phyloP scores from a whole-genome alignment of 805 yeast species.

The Metschnikowia vanudenii region DNA sequence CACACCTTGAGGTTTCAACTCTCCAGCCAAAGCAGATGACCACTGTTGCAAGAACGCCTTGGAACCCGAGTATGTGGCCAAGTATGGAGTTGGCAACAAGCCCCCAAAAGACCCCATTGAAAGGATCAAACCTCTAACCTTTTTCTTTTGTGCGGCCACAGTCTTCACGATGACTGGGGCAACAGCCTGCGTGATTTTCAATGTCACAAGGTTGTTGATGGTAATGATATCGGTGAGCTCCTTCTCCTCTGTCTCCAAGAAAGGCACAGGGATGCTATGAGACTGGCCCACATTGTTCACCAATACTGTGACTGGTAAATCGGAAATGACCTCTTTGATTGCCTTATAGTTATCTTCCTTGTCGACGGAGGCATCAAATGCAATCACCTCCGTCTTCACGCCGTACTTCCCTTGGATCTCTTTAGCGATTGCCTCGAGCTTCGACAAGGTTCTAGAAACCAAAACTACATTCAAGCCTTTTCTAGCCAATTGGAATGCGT shows the following conservation, averaged over 20 bases:
- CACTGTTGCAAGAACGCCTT: conserved; percentile 93
- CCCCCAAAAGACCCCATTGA: conserved; percentile 99
- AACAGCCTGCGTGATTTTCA: conserved; percentile 77
- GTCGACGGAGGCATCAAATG: conserved; percentile 77
- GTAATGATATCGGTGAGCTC: conserved; percentile 82
- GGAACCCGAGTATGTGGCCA: conserved; percentile 94
- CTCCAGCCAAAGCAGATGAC: conserved; percentile 88
- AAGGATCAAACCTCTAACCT: conserved; percentile 69
- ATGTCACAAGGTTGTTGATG: conserved; percentile 80
- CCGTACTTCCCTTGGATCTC: conserved; percentile 59
- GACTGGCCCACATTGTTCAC: conserved; percentile 94
- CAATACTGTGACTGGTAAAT: conserved; percentile 67
- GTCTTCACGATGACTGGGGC: conserved; percentile 66
- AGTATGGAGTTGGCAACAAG: conserved; percentile 82
- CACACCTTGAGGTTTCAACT: conserved; percentile 61
- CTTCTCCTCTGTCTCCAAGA: conserved; percentile 68
- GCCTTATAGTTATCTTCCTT: conserved; percentile 52
- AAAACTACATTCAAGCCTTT: conserved; percentile 81
- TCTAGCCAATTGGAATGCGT: conserved; percentile 77
- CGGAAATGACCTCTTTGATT: conserved; percentile 46
- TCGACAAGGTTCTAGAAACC: conserved; percentile 79
- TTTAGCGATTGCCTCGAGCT: conserved; percentile 62
- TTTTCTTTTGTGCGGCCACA: conserved; percentile 39
- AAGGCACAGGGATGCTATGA: conserved; percentile 93
- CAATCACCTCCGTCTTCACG: conserved; percentile 64